phyloP scores from a whole-genome alignment of 768 basidiomycete species.

The Exsudoporus frostii region DNA sequence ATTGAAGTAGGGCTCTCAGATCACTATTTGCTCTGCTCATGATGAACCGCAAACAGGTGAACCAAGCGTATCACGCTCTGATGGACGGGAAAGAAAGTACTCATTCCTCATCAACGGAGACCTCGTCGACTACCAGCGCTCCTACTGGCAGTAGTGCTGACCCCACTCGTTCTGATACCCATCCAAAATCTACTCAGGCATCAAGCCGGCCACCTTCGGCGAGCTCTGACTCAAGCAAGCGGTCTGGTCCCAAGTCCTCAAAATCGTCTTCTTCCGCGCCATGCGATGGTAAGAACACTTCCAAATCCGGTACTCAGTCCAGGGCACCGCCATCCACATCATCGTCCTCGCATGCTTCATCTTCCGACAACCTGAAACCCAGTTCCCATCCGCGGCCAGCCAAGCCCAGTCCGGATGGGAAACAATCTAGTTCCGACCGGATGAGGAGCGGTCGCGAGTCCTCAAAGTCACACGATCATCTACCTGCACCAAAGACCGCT shows the following conservation, averaged over 20 bases:
- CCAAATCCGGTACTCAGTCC: conserved; percentile 12
- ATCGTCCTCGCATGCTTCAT: conserved; percentile 13
- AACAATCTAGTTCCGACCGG: conserved; percentile 17
- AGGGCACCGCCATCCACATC: conserved; percentile 11
- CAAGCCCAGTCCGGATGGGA: conserved; percentile 11
- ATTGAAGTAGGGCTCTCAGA: conserved; percentile 44
- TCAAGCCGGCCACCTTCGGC: conserved; percentile 33
- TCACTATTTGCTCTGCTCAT: background rate
- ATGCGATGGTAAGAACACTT: conserved; percentile 9
- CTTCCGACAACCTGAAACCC: conserved; percentile 12
- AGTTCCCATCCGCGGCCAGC: conserved; percentile 14
- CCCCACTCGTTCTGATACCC: conserved; percentile 21
- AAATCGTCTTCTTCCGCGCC: conserved; percentile 11
- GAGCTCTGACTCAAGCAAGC: conserved; percentile 26
- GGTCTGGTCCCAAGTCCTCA: conserved; percentile 11
- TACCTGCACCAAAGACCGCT: conserved; percentile 9
- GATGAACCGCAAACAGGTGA: conserved; percentile 37
- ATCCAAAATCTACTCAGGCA: conserved; percentile 22
- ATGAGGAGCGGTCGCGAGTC: conserved; percentile 15
- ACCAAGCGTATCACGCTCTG: conserved; percentile 54
- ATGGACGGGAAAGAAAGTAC: conserved; percentile 40
- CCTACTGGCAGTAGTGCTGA: conserved; percentile 18
- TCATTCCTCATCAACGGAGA: conserved; percentile 27
- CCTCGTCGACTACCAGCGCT: conserved; percentile 23
- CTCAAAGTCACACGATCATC: conserved; percentile 24